These are phyloP conservation scores for Arthrinium puccinioides DNA, from an alignment of 2,329 filamentous ascomycete genomes.

Conservation along the genomic window DNA sequence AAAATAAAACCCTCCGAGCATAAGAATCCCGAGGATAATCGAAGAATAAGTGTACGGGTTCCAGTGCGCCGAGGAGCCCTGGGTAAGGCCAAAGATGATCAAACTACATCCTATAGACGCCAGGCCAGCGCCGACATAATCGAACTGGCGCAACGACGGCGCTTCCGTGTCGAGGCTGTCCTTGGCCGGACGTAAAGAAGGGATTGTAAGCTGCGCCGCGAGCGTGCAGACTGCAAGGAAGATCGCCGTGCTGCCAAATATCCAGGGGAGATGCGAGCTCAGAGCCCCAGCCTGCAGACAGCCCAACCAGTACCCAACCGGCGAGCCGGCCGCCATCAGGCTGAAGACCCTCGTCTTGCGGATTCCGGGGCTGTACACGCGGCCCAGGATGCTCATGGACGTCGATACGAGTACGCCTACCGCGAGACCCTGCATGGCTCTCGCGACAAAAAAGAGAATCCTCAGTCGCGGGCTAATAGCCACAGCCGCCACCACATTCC, in stretches of 20 bases:
- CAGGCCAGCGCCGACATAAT: constrained; percentile 21
- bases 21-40: constrained; percentile 21
- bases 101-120: constrained; percentile 22
- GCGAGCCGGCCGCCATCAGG: constrained; percentile 26
- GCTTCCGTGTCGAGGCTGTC: constrained; percentile 15
- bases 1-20: constrained; percentile 22
- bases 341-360: constrained; percentile 28
- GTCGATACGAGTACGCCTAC: constrained; percentile 26
- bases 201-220: constrained; percentile 31
- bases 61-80: constrained; percentile 25
- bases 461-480: constrained; percentile 25
- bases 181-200: constrained; percentile 23
- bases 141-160: constrained; percentile 14
- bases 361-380: constrained; percentile 28
- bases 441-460: constrained; percentile 26
- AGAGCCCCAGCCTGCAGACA: constrained; percentile 33
- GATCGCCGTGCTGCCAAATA: constrained; percentile 34
- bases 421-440: constrained; percentile 28
- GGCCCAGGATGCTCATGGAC: constrained; percentile 26
- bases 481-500: constrained; percentile 29
- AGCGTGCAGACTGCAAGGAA: constrained; percentile 26
- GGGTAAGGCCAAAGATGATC: constrained; percentile 26
- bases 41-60: constrained; percentile 26
- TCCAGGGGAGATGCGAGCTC: constrained; percentile 29
- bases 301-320: constrained; percentile 27